phyloP scores from a whole-genome alignment of 192 early-diverging fungal genomes.

The Dissophora globulifera region DNA sequence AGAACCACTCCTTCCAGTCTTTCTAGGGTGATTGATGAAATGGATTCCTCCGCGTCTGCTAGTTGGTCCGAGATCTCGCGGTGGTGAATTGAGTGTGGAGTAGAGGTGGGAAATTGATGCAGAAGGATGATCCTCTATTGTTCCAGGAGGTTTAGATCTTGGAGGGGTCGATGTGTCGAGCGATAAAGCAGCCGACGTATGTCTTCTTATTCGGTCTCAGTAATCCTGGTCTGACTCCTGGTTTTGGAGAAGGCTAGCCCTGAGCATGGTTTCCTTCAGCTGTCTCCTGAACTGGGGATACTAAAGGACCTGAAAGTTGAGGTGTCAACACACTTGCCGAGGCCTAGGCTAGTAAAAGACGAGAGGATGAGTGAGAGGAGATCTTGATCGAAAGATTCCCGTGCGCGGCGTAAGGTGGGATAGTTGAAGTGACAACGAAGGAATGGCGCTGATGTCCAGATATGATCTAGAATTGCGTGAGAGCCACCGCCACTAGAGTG shows the following conservation, averaged over 20 bases:
- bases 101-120: too few relatives aligned
- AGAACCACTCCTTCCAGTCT: constrained; percentile 6
- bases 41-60: neutral
- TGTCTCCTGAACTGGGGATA: neutral
- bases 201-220: too few relatives aligned
- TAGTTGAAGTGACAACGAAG: neutral
- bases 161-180: too few relatives aligned
- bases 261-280: neutral
- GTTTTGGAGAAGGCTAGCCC: neutral
- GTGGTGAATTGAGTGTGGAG: too few relatives aligned
- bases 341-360: neutral
- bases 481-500: too few relatives aligned
- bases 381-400: constrained; percentile 12
- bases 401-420: neutral
- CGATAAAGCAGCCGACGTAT: too few relatives aligned
- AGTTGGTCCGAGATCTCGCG: too few relatives aligned
- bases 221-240: neutral
- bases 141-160: too few relatives aligned
- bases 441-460: constrained; percentile 13
- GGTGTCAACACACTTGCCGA: constrained; percentile 16
- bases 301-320: constrained; percentile 2
- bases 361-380: neutral
- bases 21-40: neutral
- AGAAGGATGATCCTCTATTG: too few relatives aligned
- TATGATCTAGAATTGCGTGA: constrained; percentile 28